phyloP scores from a whole-genome alignment of 306 rosid genomes.

The Fragaria iinumae region DNA sequence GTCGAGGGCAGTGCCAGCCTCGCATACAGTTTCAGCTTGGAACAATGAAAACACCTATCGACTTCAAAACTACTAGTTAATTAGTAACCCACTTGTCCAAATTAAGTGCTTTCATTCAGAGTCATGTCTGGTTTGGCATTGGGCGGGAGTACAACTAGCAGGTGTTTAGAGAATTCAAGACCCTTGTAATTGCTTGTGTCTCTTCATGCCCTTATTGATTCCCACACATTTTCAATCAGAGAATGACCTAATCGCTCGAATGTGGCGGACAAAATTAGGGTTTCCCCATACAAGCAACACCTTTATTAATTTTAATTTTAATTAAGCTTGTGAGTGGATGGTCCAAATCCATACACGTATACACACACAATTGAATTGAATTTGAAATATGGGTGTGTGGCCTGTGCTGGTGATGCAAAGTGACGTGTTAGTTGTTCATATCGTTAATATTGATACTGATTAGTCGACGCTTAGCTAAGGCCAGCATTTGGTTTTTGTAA shows the following conservation, averaged over 20 bases:
- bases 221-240: slow-evolving; percentile 34
- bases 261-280: slow-evolving; percentile 50
- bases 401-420: slow-evolving; percentile 15
- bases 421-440: slow-evolving; percentile 17
- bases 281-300: slow-evolving; percentile 26
- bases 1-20: too few relatives aligned
- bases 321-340: slow-evolving; percentile 26
- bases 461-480: neutral
- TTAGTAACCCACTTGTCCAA: slow-evolving; percentile 18
- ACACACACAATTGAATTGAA: neutral
- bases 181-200: slow-evolving; percentile 45
- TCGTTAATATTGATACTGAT: neutral
- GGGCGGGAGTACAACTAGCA: slow-evolving; percentile 18
- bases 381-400: neutral
- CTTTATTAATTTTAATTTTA: neutral
- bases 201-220: slow-evolving; percentile 36
- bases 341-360: neutral
- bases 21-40: neutral
- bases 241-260: slow-evolving; percentile 11
- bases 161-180: slow-evolving; percentile 40
- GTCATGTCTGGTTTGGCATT: slow-evolving; percentile 24
- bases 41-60: slow-evolving; percentile 1
- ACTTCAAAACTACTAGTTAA: neutral
- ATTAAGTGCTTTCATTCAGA: slow-evolving; percentile 5
- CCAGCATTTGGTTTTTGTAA: neutral